These are phyloP conservation scores for Gloeostereum incarnatum DNA, from an alignment of 768 basidiomycete species.

Conservation along the genomic window DNA sequence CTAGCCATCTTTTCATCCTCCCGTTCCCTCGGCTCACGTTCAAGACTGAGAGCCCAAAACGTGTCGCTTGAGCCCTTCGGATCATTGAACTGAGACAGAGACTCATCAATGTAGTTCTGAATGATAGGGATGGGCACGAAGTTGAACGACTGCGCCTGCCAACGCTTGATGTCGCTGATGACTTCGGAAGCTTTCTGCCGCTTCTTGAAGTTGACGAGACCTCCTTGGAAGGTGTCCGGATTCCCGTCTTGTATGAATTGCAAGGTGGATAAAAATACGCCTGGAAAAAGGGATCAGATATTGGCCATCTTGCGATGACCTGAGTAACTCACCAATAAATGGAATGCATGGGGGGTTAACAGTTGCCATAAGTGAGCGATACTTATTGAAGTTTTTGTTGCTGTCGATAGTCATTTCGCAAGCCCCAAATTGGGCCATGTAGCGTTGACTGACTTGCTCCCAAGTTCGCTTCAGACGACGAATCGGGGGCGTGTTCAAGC, in stretches of 20 bases:
- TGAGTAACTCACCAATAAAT: constrained; percentile 68
- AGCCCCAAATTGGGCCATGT: constrained; percentile 61
- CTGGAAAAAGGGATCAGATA: constrained; percentile 34
- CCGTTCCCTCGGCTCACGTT: constrained; percentile 87
- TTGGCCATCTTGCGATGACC: background rate
- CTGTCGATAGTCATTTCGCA: constrained; percentile 90
- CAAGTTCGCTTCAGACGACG: constrained; percentile 89
- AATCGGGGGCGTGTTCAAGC: constrained; percentile 89
- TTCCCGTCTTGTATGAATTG: constrained; percentile 99
- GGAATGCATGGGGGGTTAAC: constrained; percentile 93
- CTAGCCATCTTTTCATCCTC: constrained; percentile 97
- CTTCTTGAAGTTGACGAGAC: constrained; percentile 92
- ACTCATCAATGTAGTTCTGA: constrained; percentile 69
- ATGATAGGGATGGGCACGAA: constrained; percentile 60
- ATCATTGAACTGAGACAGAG: constrained; percentile 62
- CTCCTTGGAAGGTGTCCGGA: constrained; percentile 69
- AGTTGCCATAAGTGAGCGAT: constrained; percentile 72
- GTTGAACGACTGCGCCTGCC: constrained; percentile 90
- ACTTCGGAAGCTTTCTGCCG: constrained; percentile 94
- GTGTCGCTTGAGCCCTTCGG: constrained; percentile 61
- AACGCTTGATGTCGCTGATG: constrained; percentile 92
- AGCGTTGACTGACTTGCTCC: constrained; percentile 76
- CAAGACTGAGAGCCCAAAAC: constrained; percentile 81
- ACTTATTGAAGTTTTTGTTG: constrained; percentile 91
- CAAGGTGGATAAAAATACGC: constrained; percentile 90